These are phyloP conservation scores for Rhinocladiella mackenziei DNA, from an alignment of 2,329 filamentous ascomycete genomes.

Conservation along the genomic window DNA sequence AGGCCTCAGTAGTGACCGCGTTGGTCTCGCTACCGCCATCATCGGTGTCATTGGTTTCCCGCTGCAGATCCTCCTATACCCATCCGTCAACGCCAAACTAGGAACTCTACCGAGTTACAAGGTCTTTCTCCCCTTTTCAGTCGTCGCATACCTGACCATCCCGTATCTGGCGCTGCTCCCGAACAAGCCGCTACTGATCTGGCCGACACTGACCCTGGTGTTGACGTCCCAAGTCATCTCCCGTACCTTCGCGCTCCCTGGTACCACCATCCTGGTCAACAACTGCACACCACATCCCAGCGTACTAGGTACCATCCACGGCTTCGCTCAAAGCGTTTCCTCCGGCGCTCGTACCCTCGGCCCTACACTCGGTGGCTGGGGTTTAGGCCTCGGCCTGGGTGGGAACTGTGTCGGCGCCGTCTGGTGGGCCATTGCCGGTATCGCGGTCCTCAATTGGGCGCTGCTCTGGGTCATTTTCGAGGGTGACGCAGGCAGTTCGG, in stretches of 20 bases:
- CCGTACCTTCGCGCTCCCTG: conserved; percentile 64
- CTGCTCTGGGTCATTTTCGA: conserved; percentile 61
- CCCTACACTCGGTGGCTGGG: conserved; percentile 53
- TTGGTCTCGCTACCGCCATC: conserved; percentile 74
- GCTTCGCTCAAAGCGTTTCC: conserved; percentile 54
- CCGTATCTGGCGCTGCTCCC: conserved; percentile 70
- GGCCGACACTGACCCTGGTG: conserved; percentile 61
- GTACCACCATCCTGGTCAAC: conserved; percentile 57
- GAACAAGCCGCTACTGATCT: conserved; percentile 52
- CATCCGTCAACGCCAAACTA: conserved; percentile 60
- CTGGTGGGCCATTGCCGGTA: conserved; percentile 55
- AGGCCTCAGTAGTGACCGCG: conserved; percentile 64
- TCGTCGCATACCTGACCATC: conserved; percentile 63
- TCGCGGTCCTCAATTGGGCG: conserved; percentile 55
- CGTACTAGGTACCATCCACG: conserved; percentile 57
- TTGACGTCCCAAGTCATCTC: conserved; percentile 67
- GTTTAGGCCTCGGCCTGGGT: conserved; percentile 51
- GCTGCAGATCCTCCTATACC: conserved; percentile 69
- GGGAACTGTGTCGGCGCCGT: conserved; percentile 53
- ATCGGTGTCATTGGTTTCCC: conserved; percentile 71
- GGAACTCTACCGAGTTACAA: conserved; percentile 67
- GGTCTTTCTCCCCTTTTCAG: conserved; percentile 65
- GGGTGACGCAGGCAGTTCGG: conserved; percentile 37
- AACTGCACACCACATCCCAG: conserved; percentile 56
- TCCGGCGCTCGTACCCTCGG: conserved; percentile 54